phyloP scores from a whole-genome alignment of 345 rosid species.

The Lumnitzera littorea region DNA sequence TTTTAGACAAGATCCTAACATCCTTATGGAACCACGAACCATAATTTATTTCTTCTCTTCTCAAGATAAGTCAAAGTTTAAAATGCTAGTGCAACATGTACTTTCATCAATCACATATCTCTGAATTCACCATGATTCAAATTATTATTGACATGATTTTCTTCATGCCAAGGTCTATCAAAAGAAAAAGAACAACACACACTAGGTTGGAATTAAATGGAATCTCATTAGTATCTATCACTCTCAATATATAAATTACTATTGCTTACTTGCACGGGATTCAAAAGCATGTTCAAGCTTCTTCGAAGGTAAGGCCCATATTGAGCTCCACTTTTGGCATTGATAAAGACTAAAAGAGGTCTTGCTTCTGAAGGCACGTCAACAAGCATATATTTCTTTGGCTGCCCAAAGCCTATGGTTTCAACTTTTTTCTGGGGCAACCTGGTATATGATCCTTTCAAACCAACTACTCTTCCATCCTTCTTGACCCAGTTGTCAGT shows the following conservation, averaged over 20 bases:
- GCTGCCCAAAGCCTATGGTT: conserved; percentile 15
- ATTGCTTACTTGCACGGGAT: conserved; percentile 62
- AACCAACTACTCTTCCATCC: conserved; percentile 17
- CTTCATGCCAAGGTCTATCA: too few species aligned
- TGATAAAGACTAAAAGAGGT: conserved; percentile 73
- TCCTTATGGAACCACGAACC: too few species aligned
- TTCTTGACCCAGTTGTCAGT: conserved; percentile 22
- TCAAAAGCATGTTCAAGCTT: conserved; percentile 64
- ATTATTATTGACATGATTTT: too few species aligned
- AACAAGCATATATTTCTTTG: conserved; percentile 33
- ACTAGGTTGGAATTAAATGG: neutral
- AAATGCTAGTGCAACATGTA: too few species aligned
- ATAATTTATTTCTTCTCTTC: too few species aligned
- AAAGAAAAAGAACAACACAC: neutral
- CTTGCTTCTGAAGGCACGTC: conserved; percentile 58
- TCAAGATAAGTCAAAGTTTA: too few species aligned
- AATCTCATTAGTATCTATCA: neutral
- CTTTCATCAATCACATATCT: too few species aligned
- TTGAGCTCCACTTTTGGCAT: conserved; percentile 81
- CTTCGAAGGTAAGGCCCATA: conserved; percentile 64
- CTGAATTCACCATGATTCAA: too few species aligned
- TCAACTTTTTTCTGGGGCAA: conserved; percentile 25
- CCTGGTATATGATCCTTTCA: conserved; percentile 24
- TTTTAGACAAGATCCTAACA: too few species aligned
- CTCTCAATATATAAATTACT: neutral